Evolutionary conservation across 306 rosid genomes (phyloP), one percentile per base, ranked within the genome.

Genomic region (Ochetophila trinervis): DNA sequence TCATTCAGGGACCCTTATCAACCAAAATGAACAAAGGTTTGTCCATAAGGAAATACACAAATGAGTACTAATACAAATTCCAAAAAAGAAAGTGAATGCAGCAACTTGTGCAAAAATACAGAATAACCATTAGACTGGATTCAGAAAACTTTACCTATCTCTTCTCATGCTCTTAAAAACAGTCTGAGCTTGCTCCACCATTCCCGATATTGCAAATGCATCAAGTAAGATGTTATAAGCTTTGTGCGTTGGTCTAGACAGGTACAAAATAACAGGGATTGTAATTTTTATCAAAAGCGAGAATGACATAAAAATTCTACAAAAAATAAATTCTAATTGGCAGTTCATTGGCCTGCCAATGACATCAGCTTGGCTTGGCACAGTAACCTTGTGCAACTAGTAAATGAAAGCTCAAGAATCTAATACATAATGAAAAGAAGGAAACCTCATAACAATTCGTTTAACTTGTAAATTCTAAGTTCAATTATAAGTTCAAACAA

Each of bases 161-260:
- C 99, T 90, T 90, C 87, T 79, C 99, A 93, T 90, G 80, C 97
- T 86, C 79, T 87, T 93, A 65, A 93, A 87, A 65, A 93, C 90
- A 2, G 76, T 87, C 54, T 53, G 86, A 74, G 99, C 99, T 78
- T 90, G 96, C 35, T 90, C 99, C 68, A 84, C 90, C 99, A 93
- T 86, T 76, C 99, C 99, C 62, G 96, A 90, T 70, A 87, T 76
- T 50, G 99, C 90, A 80, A 87, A 93, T 81, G 99, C 91, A 66
- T 87, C 96, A 1, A 93, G 88, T 76, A 93, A 81, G 71, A 90
- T 87, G 72, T 93, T 90, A 73, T 93, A 93, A 59, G 97, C 97
- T 86, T 90, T 87, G 71, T 60, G 87, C 75, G 97, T 90, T 37
- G 99, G 97, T 69, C 99, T 90, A 91, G 47, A 55, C 60, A 67